Conservation (phyloP, 1,284 basidiomycete species). For the Cryptococcus neoformans region DNA sequence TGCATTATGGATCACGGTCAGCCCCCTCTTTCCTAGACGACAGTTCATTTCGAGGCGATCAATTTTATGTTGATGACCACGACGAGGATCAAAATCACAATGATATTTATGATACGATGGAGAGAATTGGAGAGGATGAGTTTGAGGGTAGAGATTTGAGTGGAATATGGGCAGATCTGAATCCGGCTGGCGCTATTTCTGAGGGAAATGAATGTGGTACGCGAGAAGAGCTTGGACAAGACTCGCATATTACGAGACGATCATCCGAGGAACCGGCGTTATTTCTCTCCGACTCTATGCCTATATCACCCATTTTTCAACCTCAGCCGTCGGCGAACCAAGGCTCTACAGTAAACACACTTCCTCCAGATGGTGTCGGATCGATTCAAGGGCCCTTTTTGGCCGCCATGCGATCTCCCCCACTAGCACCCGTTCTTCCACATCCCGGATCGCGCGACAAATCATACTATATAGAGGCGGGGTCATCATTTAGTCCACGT, state of each 20-base stretch:
- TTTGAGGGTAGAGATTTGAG: conserved; percentile 3
- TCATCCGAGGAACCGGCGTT: conserved; percentile 10
- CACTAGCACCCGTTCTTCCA: not conserved
- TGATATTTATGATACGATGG: conserved; percentile 10
- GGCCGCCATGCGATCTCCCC: conserved; percentile 10
- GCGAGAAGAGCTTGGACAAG: conserved; percentile 21
- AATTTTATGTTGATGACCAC: not conserved
- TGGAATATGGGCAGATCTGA: not conserved
- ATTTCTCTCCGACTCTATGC: conserved; percentile 8
- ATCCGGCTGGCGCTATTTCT: not conserved
- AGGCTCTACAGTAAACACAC: not conserved
- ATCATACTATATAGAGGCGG: not conserved
- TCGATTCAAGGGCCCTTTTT: conserved; percentile 2
- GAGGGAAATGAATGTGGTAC: conserved; percentile 9
- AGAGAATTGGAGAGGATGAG: conserved; percentile 17
- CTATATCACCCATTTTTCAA: not conserved
- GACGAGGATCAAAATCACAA: not conserved
- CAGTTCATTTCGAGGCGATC: conserved; percentile 7
- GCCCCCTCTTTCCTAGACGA: conserved; percentile 46
- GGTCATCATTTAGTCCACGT: too few relatives aligned
- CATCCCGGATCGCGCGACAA: not conserved
- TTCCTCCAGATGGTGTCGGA: not conserved
- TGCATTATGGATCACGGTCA: conserved; percentile 35
- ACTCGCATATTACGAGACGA: not conserved
- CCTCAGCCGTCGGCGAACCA: not conserved